Conservation (phyloP, 441 rosid genomes). For the Syzygium malaccense region DNA sequence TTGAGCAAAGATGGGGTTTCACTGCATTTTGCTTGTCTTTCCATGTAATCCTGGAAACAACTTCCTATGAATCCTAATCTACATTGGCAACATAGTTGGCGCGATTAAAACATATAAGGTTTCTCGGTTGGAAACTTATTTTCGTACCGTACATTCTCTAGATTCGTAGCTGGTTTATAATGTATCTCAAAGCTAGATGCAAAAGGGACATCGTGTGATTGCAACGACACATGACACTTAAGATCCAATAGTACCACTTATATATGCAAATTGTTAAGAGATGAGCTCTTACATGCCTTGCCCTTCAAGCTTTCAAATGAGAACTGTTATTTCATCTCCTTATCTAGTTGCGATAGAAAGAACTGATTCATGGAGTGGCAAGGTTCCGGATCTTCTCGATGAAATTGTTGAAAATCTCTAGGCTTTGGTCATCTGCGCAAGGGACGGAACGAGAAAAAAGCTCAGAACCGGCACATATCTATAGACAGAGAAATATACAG, state of each 20-base stretch:
- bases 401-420: not conserved
- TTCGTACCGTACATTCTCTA: not conserved
- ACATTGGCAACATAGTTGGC: accelerated
- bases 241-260: not conserved
- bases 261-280: not conserved
- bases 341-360: not conserved
- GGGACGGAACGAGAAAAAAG: not conserved
- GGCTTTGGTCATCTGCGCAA: not conserved
- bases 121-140: not conserved
- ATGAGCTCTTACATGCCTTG: not conserved
- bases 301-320: not conserved
- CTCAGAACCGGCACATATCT: not conserved
- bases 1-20: too few relatives aligned
- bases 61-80: not conserved
- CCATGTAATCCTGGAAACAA: too few relatives aligned
- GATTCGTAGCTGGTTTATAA: too few relatives aligned
- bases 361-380: not conserved
- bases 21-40: too few relatives aligned
- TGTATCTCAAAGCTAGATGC: not conserved
- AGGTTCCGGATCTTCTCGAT: not conserved
- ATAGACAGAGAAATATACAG: not conserved
- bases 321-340: not conserved
- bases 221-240: accelerated
- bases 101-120: not conserved
- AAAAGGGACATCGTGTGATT: accelerated